phyloP scores from a whole-genome alignment of 106 monocot genomes.

The Posidonia australis region DNA sequence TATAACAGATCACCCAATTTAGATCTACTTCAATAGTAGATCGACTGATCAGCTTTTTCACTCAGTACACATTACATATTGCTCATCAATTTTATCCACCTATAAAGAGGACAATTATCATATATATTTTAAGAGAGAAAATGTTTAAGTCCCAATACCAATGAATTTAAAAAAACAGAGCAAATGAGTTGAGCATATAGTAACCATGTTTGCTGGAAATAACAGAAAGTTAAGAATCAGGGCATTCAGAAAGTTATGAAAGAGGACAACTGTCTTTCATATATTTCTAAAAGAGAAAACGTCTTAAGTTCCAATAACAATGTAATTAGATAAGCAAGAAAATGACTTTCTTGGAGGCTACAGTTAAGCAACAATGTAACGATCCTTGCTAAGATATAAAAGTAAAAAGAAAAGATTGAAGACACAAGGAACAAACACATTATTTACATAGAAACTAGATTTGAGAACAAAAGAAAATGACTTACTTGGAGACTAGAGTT shows the following conservation, averaged over 20 bases:
- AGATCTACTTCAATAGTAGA: background rate
- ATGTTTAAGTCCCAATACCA: background rate
- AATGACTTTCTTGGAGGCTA: too few species aligned
- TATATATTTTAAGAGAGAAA: background rate
- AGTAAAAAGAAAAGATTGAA: background rate
- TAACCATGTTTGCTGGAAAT: background rate
- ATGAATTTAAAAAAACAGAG: background rate
- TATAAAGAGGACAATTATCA: background rate
- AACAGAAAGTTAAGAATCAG: background rate
- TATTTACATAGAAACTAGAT: too few species aligned
- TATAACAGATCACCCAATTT: background rate
- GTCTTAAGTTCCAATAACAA: too few species aligned
- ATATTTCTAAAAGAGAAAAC: too few species aligned
- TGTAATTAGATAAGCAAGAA: background rate
- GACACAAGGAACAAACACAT: background rate
- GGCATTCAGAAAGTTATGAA: background rate
- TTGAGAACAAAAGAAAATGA: too few species aligned
- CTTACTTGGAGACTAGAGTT: too few species aligned
- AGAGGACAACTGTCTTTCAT: too few species aligned
- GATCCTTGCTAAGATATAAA: background rate
- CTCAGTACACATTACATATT: background rate
- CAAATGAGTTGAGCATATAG: background rate
- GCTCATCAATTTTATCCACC: background rate
- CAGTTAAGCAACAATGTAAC: too few species aligned
- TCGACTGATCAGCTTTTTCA: background rate